Evolutionary conservation across 2,329 filamentous ascomycete species (phyloP).

Genomic region (Clathrospora elynae): DNA sequence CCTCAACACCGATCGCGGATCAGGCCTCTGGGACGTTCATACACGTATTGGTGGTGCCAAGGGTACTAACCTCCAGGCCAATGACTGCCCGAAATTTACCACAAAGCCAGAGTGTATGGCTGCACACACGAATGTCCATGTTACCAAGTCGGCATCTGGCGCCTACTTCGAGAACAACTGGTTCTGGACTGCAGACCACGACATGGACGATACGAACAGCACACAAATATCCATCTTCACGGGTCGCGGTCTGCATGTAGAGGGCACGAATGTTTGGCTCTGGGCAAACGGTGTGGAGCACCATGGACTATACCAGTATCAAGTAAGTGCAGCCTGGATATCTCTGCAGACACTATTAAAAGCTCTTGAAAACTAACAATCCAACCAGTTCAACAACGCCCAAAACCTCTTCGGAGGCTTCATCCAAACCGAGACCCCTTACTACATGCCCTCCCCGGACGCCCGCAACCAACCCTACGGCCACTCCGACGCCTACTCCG

Average conservation of each 20-base stretch:
- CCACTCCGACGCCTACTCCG: constrained; percentile 58
- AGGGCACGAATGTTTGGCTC: constrained; percentile 56
- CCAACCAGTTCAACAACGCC: constrained; percentile 64
- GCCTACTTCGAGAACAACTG: constrained; percentile 88
- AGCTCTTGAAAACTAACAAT: constrained; percentile 1
- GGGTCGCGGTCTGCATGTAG: constrained; percentile 80
- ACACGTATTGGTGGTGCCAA: constrained; percentile 81
- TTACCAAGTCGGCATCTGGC: constrained; percentile 60
- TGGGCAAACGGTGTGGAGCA: constrained; percentile 73
- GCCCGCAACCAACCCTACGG: constrained; percentile 67
- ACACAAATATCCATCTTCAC: constrained; percentile 82
- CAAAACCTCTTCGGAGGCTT: constrained; percentile 79
- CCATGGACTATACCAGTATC: constrained; percentile 76
- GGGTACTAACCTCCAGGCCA: constrained; percentile 77
- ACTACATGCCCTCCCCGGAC: constrained; percentile 81
- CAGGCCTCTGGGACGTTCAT: constrained; percentile 86
- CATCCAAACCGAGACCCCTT: constrained; percentile 89
- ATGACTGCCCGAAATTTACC: constrained; percentile 74
- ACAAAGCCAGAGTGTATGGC: constrained; percentile 69
- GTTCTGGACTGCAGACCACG: constrained; percentile 91
- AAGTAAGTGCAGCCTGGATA: constrained; percentile 47
- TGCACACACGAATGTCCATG: constrained; percentile 62
- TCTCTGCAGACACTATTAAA: neutral
- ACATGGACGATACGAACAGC: constrained; percentile 77
- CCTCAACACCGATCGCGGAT: constrained; percentile 54